Evolutionary conservation across 345 rosid species (phyloP).

Genomic region (Sonneratia alba): DNA sequence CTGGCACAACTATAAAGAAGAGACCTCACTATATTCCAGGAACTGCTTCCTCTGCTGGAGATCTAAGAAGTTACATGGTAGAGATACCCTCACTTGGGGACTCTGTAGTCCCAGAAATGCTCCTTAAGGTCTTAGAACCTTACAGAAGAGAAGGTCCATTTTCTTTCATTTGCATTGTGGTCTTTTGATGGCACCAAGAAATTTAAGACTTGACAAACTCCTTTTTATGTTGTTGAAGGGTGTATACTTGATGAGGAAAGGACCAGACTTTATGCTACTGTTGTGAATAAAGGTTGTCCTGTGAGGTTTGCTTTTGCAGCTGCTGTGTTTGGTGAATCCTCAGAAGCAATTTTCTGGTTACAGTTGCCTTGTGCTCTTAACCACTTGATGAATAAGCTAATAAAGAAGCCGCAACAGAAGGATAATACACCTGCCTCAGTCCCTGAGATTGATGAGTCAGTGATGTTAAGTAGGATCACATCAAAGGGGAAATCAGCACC

Average conservation of each 20-base stretch:
- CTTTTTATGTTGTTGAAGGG: conserved; percentile 28
- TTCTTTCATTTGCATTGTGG: conserved; percentile 2
- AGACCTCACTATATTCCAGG: conserved; percentile 75
- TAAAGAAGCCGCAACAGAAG: conserved; percentile 43
- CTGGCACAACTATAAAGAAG: conserved; percentile 55
- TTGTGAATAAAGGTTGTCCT: conserved; percentile 69
- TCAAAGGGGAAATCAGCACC: conserved; percentile 41
- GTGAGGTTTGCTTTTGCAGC: conserved; percentile 96
- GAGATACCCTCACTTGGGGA: conserved; percentile 75
- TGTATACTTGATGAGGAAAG: conserved; percentile 87
- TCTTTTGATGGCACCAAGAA: conserved; percentile 3
- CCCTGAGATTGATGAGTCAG: conserved; percentile 34
- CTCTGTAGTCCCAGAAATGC: conserved; percentile 93
- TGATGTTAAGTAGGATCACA: conserved; percentile 43
- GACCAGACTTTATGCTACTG: conserved; percentile 70
- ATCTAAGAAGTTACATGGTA: conserved; percentile 83
- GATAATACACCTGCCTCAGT: conserved; percentile 21
- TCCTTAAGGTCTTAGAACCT: conserved; percentile 88
- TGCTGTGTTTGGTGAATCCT: conserved; percentile 80
- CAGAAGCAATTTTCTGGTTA: conserved; percentile 94
- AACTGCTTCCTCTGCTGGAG: conserved; percentile 51
- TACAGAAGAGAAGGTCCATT: conserved; percentile 68
- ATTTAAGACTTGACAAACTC: background rate
- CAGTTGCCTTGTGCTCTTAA: conserved; percentile 82
- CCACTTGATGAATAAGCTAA: conserved; percentile 58